Base-by-base conservation (phyloP, 2,329 filamentous ascomycete species). In the Chlorencoelia australis region DNA sequence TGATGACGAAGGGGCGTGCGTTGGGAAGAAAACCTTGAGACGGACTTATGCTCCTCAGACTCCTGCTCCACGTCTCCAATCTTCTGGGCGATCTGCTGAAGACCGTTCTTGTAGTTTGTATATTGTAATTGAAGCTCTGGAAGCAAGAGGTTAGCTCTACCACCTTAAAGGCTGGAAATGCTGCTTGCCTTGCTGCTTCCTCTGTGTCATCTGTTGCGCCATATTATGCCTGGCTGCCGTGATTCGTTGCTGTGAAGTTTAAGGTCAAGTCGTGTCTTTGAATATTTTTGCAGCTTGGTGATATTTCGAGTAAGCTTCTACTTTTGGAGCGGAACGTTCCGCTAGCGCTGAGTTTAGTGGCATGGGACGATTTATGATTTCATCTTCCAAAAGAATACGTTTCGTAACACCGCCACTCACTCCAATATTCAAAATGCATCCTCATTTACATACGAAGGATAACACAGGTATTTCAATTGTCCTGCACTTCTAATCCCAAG, bases 61-160 rank as follows among this genome's bases (percentile, higher is more conserved):
- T 96, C 91, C 59, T 94, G 86, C 65, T 98, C 91, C 39, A 98
- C 88, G 57, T 96, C 88, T 26, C 91, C 91, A 51, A 98, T 95
- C 61, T 94, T 96, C 56, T 87, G 81, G 19, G 91, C 91, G 53
- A 98, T 78, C 56, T 91, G 84, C 63, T 96, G 89, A 40, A 98
- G 73, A 3, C 71, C 78, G 50, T 73, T 79, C 58, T 82, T 82
- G 63, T 76, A 89, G 62, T 78, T 85, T 48, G 74, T 74, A 59
- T 91, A 91, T 51, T 84, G 82, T 33, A 70, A 65, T 63, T 91
- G 84, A 48, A 91, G 74, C 58, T 91, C 84, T 91, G 51, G 27
- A 17, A 25, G 32, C 30, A 14, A 29, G 19, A 21, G 17, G 11
- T 42, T 31, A 44, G 38, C 20, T 33, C 16, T 27, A 14, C 27